A percentile compares a stretch with the other conserved stretches of the same genome.
phyloP scores from a whole-genome alignment of 169 alveolate species.

The Plasmodium knowlesi region DNA sequence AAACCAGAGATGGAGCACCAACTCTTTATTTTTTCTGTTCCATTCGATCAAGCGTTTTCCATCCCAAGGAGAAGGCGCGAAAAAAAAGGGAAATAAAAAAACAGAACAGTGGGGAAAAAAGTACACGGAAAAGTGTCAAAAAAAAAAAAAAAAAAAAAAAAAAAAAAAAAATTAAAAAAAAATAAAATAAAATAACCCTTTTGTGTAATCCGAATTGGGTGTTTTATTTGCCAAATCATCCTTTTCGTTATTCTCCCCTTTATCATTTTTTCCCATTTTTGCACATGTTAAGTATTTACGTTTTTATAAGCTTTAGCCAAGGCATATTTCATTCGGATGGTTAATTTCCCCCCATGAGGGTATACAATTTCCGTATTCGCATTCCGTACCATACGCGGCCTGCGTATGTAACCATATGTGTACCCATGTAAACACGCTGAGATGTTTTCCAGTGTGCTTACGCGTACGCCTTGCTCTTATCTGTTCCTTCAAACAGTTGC shows the following conservation, averaged over 20 bases:
- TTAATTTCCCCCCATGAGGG: not conserved
- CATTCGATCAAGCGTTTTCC: not conserved
- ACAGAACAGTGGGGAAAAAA: not conserved
- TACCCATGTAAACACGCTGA: not conserved
- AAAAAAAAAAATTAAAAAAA: not conserved
- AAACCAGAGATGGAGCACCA: not conserved
- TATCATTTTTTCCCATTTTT: not conserved
- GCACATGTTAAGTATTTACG: not conserved
- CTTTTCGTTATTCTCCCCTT: not conserved
- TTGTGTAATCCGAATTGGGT: not conserved
- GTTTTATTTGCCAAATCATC: not conserved
- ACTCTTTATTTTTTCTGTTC: not conserved
- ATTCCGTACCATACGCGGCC: not conserved
- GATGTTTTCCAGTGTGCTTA: not conserved
- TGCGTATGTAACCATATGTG: not conserved
- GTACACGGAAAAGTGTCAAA: not conserved
- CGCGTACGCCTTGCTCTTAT: not conserved
- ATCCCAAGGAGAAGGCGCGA: not conserved
- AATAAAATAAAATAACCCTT: not conserved
- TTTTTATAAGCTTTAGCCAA: not conserved
- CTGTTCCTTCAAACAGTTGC: not conserved
- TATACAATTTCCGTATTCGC: not conserved
- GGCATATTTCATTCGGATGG: not conserved
- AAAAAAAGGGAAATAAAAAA: not conserved
- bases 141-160: too few species aligned